These are phyloP conservation scores for Amaranthus hypochondriacus DNA, from an alignment of 148 eudicot species.

Conservation along the genomic window DNA sequence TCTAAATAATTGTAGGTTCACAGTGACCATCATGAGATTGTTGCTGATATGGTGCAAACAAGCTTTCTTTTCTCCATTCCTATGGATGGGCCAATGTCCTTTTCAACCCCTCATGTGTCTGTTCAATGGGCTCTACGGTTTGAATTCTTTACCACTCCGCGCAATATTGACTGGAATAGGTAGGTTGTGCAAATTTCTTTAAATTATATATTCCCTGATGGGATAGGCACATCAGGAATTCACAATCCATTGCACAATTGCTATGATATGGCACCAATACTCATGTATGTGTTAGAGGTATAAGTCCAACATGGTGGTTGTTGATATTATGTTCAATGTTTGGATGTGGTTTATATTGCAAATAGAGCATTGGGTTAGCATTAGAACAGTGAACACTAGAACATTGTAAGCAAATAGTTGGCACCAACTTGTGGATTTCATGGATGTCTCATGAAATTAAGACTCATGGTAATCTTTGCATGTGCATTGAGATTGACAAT, in stretches of 20 bases:
- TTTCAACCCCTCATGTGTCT: conserved; percentile 81
- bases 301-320: too few species aligned
- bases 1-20: conserved; percentile 49
- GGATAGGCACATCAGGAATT: neutral
- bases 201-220: neutral
- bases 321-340: too few species aligned
- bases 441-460: too few species aligned
- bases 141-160: conserved; percentile 86
- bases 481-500: too few species aligned
- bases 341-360: too few species aligned
- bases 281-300: too few species aligned
- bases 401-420: too few species aligned
- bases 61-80: conserved; percentile 92
- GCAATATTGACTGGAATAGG: conserved; percentile 89
- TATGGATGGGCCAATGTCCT: conserved; percentile 96
- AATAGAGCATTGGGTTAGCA: too few species aligned
- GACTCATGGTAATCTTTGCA: too few species aligned
- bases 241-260: neutral
- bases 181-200: conserved; percentile 23
- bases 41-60: conserved; percentile 91
- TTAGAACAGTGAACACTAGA: too few species aligned
- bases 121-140: conserved; percentile 96
- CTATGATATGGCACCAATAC: neutral
- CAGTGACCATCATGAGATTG: conserved; percentile 85
- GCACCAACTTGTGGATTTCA: too few species aligned